A percentile compares a stretch with the other conserved stretches of the same genome.
Conservation (phyloP, 1,139 yeast genomes). For the Candida sp. region DNA sequence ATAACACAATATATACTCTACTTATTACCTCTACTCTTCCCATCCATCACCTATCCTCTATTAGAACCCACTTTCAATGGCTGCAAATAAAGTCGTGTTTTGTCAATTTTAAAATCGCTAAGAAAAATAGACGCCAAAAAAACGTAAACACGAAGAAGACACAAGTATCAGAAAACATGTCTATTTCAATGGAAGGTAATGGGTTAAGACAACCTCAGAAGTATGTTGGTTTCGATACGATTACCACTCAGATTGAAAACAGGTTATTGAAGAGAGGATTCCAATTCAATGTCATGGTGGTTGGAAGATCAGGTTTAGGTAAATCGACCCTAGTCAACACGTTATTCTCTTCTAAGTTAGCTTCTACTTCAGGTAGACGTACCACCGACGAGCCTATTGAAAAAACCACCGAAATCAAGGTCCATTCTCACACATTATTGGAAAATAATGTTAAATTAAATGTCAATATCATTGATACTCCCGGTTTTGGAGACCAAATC, state of each 20-base stretch:
- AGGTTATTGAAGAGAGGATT: constrained; percentile 90
- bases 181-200: constrained; percentile 3
- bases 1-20: no score
- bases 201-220: constrained; percentile 31
- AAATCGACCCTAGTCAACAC: constrained; percentile 91
- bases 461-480: constrained; percentile 89
- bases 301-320: constrained; percentile 93
- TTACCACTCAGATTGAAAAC: constrained; percentile 93
- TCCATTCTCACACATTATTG: constrained; percentile 60
- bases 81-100: neutral
- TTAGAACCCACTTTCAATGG: no score
- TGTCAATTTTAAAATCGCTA: neutral
- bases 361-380: constrained; percentile 70
- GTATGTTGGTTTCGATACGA: constrained; percentile 95
- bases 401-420: constrained; percentile 85
- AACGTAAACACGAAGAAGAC: neutral
- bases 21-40: no score
- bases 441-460: constrained; percentile 89
- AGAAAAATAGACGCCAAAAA: neutral
- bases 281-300: constrained; percentile 91
- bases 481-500: constrained; percentile 97
- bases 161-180: neutral
- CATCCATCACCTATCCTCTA: no score
- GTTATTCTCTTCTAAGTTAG: constrained; percentile 78
- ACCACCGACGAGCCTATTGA: constrained; percentile 68